Conservation (phyloP, 1,284 basidiomycete genomes). For the Lignosus rhinocerotis region DNA sequence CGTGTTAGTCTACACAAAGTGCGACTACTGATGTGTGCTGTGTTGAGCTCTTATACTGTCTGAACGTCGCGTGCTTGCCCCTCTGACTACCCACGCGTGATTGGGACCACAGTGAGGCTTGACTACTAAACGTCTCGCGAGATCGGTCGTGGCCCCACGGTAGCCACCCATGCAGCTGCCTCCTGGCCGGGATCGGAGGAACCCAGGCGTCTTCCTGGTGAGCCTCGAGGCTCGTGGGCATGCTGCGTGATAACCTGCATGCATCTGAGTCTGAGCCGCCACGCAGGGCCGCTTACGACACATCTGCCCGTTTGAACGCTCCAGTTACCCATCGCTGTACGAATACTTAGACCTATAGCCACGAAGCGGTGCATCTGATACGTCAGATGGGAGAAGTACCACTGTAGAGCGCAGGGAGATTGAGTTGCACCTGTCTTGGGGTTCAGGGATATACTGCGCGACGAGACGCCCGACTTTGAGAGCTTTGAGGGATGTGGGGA, state of each 20-base stretch:
- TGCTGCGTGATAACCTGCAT: slow-evolving; percentile 20
- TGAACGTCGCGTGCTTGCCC: neutral
- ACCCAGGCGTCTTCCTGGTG: slow-evolving; percentile 8
- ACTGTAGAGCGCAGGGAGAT: neutral
- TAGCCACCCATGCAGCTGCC: slow-evolving; percentile 18
- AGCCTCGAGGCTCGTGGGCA: slow-evolving; percentile 14
- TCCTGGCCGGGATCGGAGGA: slow-evolving; percentile 12
- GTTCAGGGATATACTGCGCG: neutral
- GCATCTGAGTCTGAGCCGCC: slow-evolving; percentile 15
- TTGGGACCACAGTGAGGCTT: no score
- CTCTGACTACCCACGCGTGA: neutral
- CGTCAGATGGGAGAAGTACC: neutral
- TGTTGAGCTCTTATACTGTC: neutral
- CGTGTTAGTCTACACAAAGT: neutral
- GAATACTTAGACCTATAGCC: neutral
- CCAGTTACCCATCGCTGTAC: slow-evolving; percentile 1
- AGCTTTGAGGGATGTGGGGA: neutral
- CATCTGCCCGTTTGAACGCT: slow-evolving; percentile 1
- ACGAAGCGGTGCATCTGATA: slow-evolving; percentile 4
- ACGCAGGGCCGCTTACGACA: slow-evolving; percentile 7
- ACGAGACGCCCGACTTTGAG: neutral
- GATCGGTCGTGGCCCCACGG: neutral
- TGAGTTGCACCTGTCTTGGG: neutral
- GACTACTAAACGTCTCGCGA: no score
- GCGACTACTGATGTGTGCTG: neutral